Conservation (phyloP, 495 filamentous ascomycete genomes). For the Penicillium parvum region DNA sequence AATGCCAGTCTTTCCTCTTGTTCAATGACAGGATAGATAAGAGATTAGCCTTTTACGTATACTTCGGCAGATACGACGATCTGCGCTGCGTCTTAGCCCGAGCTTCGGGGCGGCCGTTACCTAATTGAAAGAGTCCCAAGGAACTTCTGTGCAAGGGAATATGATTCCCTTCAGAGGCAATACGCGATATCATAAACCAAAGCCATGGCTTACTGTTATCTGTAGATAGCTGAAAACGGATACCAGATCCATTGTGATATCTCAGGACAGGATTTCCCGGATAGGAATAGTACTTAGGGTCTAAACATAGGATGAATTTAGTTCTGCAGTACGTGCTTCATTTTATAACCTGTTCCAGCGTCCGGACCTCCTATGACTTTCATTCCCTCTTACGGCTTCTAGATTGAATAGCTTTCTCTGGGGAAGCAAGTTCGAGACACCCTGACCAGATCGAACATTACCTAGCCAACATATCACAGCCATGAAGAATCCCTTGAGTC, state of each 20-base stretch:
- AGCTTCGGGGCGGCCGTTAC: background rate
- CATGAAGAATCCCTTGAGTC: background rate
- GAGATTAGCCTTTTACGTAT: background rate
- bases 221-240: conserved; percentile 3
- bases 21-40: background rate
- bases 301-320: background rate
- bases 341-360: background rate
- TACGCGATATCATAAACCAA: background rate
- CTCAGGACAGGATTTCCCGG: conserved; percentile 6
- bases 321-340: background rate
- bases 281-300: conserved; percentile 2
- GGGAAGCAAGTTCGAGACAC: background rate
- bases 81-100: background rate
- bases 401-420: background rate
- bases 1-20: background rate
- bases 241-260: conserved; percentile 5
- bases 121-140: background rate
- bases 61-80: background rate
- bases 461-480: background rate
- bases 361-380: background rate
- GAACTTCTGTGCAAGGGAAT: background rate
- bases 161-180: background rate
- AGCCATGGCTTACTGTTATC: background rate
- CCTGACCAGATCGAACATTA: background rate
- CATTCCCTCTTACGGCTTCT: background rate